A percentile compares a stretch with the other conserved stretches of the same genome.
phyloP scores from a whole-genome alignment of 2,329 filamentous ascomycete species.

The Fusarium pininemorale region DNA sequence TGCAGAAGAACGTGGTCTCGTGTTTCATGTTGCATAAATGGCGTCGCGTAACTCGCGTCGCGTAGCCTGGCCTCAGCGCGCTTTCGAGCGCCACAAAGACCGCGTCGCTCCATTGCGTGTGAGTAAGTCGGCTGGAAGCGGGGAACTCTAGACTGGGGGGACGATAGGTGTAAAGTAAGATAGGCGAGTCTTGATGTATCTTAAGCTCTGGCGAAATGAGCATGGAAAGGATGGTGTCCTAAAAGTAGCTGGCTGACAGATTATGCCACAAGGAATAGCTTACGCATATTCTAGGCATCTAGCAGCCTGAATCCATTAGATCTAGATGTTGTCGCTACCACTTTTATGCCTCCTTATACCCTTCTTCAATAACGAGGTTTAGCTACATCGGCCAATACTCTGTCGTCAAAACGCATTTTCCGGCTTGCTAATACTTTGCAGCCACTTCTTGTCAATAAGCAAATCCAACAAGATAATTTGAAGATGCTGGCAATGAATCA shows the following conservation, averaged over 20 bases:
- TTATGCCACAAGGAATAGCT: not conserved
- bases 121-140: no score
- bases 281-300: not conserved
- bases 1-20: no score
- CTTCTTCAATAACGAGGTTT: no score
- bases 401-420: no score
- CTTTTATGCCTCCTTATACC: not conserved
- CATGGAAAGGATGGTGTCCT: not conserved
- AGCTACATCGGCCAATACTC: not conserved
- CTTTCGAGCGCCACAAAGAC: slow-evolving; percentile 34
- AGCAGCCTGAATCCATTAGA: not conserved
- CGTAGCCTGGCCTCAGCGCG: slow-evolving; percentile 16
- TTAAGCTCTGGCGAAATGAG: not conserved
- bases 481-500: no score
- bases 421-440: not conserved
- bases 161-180: no score
- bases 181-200: no score
- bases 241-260: not conserved
- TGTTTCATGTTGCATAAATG: no score
- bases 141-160: no score
- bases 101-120: slow-evolving; percentile 40
- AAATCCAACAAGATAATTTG: no score
- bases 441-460: not conserved
- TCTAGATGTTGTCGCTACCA: not conserved
- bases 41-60: no score